Percentiles rank a stretch among this genome's conserved stretches.
These are phyloP conservation scores for Cyberlindnera nakhonratchasimensis DNA, from an alignment of 805 yeast species.

Conservation along the genomic window DNA sequence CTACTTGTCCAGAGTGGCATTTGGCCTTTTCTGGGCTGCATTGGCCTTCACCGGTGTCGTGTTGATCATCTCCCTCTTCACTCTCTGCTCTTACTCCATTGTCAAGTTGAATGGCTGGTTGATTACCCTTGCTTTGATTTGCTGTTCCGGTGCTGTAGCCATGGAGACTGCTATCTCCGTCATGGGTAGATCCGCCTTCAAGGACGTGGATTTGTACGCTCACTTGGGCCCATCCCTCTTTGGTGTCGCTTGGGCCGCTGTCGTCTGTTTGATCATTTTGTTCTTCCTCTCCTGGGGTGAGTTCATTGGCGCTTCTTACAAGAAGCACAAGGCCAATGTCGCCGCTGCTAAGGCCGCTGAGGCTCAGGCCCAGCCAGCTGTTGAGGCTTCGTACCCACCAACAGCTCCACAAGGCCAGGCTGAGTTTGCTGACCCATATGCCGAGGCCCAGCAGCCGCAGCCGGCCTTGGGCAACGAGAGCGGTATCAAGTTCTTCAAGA, in stretches of 20 bases:
- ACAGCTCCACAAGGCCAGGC: constrained; percentile 23
- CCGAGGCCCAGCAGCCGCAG: constrained; percentile 25
- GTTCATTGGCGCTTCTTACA: constrained; percentile 46
- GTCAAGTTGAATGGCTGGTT: constrained; percentile 53
- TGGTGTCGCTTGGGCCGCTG: constrained; percentile 72
- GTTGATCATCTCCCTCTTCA: constrained; percentile 50
- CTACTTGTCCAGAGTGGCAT: constrained; percentile 64
- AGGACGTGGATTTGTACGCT: constrained; percentile 39
- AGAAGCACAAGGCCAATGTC: constrained; percentile 43
- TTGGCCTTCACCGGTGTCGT: constrained; percentile 62
- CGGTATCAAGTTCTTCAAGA: constrained; percentile 76
- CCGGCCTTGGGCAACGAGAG: constrained; percentile 38
- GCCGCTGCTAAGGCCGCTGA: constrained; percentile 28
- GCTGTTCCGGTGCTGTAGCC: constrained; percentile 60
- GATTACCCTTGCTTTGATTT: constrained; percentile 47
- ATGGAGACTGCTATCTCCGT: constrained; percentile 75
- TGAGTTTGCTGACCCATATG: constrained; percentile 22
- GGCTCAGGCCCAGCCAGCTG: constrained; percentile 7
- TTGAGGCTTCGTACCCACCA: constrained; percentile 13
- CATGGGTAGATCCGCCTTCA: constrained; percentile 71
- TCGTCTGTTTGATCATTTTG: constrained; percentile 47
- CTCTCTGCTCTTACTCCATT: constrained; percentile 53
- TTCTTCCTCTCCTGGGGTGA: constrained; percentile 52
- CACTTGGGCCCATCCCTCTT: constrained; percentile 54
- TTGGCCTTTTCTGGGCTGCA: constrained; percentile 58